These are phyloP conservation scores for Volutella citrinella DNA, from an alignment of 2,329 filamentous ascomycete genomes.

Conservation along the genomic window DNA sequence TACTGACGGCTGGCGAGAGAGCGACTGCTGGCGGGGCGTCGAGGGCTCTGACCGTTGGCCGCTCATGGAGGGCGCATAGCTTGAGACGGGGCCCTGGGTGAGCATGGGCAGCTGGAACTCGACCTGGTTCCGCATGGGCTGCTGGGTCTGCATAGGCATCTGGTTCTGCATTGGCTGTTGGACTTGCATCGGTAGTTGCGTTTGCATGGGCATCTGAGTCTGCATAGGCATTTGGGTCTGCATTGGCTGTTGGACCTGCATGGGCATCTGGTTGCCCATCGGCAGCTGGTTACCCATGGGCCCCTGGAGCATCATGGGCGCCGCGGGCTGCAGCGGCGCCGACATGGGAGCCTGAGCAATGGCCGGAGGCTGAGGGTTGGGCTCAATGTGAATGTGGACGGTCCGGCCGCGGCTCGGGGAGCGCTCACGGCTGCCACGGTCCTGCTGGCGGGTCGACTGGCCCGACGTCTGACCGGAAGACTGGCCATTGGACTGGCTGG, in stretches of 20 bases:
- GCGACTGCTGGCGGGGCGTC: neutral
- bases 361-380: conserved; percentile 10
- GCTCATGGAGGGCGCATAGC: conserved; percentile 16
- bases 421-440: conserved; percentile 15
- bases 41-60: conserved; percentile 3
- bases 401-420: conserved; percentile 25
- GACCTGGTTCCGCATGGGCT: conserved; percentile 10
- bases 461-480: conserved; percentile 13
- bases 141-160: conserved; percentile 14
- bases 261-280: conserved; percentile 10
- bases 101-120: no score
- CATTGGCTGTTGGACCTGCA: conserved; percentile 13
- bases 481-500: conserved; percentile 10
- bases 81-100: conserved; percentile 16
- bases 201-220: conserved; percentile 10
- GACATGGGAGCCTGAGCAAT: neutral
- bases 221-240: conserved; percentile 13
- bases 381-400: conserved; percentile 27
- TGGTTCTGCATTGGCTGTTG: conserved; percentile 13
- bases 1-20: neutral
- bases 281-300: conserved; percentile 10
- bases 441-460: conserved; percentile 12
- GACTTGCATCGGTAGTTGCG: conserved; percentile 9
- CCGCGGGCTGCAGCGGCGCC: conserved; percentile 5
- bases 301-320: conserved; percentile 5